These are phyloP conservation scores for Podila epicladia DNA, from an alignment of 192 early-diverging fungal genomes.

Conservation along the genomic window DNA sequence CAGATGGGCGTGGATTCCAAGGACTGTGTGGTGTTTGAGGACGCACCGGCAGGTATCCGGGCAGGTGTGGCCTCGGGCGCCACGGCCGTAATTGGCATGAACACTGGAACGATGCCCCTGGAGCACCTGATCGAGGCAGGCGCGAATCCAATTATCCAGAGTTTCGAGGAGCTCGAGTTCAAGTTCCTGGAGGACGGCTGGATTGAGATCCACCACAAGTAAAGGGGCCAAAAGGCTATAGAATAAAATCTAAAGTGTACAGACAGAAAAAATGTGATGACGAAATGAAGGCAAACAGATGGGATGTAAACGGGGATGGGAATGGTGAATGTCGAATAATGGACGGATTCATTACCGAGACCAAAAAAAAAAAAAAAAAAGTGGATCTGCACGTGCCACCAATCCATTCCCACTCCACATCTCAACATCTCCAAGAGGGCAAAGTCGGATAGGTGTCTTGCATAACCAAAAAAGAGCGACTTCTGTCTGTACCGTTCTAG, in stretches of 20 bases:
- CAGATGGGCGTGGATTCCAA: slow-evolving; percentile 29
- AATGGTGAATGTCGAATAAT: too few species aligned
- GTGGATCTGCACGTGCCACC: too few species aligned
- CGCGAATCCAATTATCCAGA: slow-evolving; percentile 48
- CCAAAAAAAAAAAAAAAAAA: too few species aligned
- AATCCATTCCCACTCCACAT: too few species aligned
- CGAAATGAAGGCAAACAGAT: too few species aligned
- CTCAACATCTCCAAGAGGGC: too few species aligned
- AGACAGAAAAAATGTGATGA: too few species aligned
- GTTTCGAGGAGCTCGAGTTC: slow-evolving; percentile 52
- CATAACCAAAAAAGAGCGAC: too few species aligned
- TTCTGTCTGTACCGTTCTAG: too few species aligned
- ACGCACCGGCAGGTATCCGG: slow-evolving; percentile 58
- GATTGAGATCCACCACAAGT: slow-evolving; percentile 35
- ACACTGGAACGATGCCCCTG: slow-evolving; percentile 53
- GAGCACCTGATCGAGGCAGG: slow-evolving; percentile 55
- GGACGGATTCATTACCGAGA: too few species aligned
- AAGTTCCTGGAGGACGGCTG: slow-evolving; percentile 44
- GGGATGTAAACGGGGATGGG: too few species aligned
- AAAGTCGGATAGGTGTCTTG: too few species aligned
- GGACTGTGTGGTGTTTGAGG: slow-evolving; percentile 65
- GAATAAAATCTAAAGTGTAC: not conserved
- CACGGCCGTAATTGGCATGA: slow-evolving; percentile 43
- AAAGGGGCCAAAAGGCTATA: not conserved
- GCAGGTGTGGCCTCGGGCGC: slow-evolving; percentile 53